Conservation (phyloP, 2,329 filamentous ascomycete species). For the Diaporthe sp. region DNA sequence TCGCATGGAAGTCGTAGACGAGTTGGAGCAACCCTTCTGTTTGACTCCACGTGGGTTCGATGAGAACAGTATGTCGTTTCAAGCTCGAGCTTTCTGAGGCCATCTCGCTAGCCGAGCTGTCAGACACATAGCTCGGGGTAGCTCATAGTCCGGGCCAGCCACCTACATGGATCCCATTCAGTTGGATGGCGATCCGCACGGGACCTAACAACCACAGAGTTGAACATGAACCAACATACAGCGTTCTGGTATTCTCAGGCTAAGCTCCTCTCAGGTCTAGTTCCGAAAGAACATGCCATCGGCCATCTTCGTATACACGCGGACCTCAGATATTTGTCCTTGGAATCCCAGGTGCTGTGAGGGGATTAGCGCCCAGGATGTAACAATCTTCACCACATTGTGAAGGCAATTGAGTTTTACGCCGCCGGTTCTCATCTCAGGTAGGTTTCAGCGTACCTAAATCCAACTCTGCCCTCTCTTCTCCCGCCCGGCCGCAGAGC, state of each 20-base stretch:
- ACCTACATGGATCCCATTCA: not conserved
- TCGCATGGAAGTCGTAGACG: not conserved
- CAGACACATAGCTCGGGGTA: not conserved
- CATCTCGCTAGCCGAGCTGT: slow-evolving; percentile 3
- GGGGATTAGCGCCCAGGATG: not conserved
- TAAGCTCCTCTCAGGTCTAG: slow-evolving; percentile 2
- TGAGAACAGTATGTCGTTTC: not conserved
- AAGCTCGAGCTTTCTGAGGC: no score
- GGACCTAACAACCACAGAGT: not conserved
- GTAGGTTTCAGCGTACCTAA: slow-evolving; percentile 39
- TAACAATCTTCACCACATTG: not conserved
- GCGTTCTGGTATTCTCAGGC: not conserved
- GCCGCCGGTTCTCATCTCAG: slow-evolving; percentile 7
- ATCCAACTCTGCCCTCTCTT: slow-evolving; percentile 52
- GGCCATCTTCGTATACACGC: not conserved
- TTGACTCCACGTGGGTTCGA: not conserved
- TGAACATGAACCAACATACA: not conserved
- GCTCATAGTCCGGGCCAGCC: not conserved
- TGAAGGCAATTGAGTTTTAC: slow-evolving; percentile 9
- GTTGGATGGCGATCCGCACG: not conserved
- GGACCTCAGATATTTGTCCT: slow-evolving; percentile 9
- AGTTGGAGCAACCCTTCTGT: not conserved
- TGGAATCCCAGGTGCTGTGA: not conserved
- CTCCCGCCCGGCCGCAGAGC: slow-evolving; percentile 53
- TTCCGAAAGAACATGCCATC: slow-evolving; percentile 1